Evolutionary conservation across 305 asterid species (phyloP).

Genomic region (Andrographis paniculata): DNA sequence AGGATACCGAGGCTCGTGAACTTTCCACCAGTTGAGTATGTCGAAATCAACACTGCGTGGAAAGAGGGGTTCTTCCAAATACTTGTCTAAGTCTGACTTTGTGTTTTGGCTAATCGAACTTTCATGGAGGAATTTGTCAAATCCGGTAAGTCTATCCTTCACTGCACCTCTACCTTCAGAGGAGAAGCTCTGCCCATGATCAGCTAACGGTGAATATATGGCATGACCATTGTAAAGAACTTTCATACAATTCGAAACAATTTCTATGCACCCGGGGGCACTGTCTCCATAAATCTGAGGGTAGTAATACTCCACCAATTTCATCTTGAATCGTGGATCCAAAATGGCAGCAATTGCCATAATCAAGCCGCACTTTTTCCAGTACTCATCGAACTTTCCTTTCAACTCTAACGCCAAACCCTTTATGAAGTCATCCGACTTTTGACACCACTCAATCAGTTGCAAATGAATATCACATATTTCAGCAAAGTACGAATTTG

Average conservation of each 20-base stretch:
- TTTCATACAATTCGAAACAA: constrained; percentile 80
- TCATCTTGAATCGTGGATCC: constrained; percentile 90
- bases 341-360: constrained; percentile 88
- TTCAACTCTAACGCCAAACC: constrained; percentile 76
- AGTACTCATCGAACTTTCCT: constrained; percentile 76
- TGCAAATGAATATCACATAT: constrained; percentile 84
- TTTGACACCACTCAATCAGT: constrained; percentile 89
- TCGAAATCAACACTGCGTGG: constrained; percentile 66
- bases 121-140: constrained; percentile 65
- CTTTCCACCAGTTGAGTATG: constrained; percentile 94
- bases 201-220: constrained; percentile 52
- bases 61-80: constrained; percentile 78
- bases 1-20: constrained; percentile 83
- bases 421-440: constrained; percentile 69
- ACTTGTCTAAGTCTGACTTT: constrained; percentile 82
- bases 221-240: constrained; percentile 79
- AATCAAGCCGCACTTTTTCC: constrained; percentile 95
- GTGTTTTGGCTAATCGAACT: constrained; percentile 45
- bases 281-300: constrained; percentile 68
- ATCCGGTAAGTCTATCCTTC: constrained; percentile 65
- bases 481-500: constrained; percentile 69
- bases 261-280: constrained; percentile 54
- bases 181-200: constrained; percentile 42
- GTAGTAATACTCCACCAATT: constrained; percentile 76
- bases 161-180: constrained; percentile 38